These are phyloP conservation scores for Delphinella strobiligena DNA, from an alignment of 2,329 filamentous ascomycete genomes.

Conservation along the genomic window DNA sequence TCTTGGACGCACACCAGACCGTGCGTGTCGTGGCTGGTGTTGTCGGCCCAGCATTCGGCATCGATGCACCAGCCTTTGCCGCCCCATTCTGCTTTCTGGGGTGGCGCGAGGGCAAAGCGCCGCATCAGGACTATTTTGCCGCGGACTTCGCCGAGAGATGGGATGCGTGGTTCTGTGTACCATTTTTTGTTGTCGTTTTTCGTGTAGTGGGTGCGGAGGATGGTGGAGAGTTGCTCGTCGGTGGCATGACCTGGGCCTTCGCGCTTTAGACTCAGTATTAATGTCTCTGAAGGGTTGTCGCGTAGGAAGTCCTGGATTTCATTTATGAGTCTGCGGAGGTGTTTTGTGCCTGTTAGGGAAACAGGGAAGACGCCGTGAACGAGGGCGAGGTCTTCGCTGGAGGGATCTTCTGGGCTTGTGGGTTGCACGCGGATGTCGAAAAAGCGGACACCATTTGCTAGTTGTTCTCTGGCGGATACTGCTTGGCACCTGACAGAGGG, in stretches of 20 bases:
- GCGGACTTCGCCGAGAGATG: slow-evolving; percentile 64
- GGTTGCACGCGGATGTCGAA: slow-evolving; percentile 79
- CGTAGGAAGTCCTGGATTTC: slow-evolving; percentile 61
- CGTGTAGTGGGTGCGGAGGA: slow-evolving; percentile 63
- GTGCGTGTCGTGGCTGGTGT: slow-evolving; percentile 63
- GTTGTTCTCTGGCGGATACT: slow-evolving; percentile 62
- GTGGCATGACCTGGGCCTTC: slow-evolving; percentile 74
- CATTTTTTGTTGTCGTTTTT: slow-evolving; percentile 47
- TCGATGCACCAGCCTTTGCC: slow-evolving; percentile 47
- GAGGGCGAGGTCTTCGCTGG: slow-evolving; percentile 58
- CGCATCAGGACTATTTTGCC: slow-evolving; percentile 77
- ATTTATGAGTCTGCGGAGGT: slow-evolving; percentile 60
- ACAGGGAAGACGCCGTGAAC: slow-evolving; percentile 89
- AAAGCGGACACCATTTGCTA: slow-evolving; percentile 85
- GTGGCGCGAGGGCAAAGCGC: slow-evolving; percentile 50
- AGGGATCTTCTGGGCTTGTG: slow-evolving; percentile 40
- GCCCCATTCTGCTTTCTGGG: slow-evolving; percentile 22
- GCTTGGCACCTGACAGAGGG: slow-evolving; percentile 91
- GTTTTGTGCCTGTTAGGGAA: slow-evolving; percentile 67
- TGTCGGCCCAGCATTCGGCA: slow-evolving; percentile 68
- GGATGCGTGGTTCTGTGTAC: slow-evolving; percentile 69
- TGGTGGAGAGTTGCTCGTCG: slow-evolving; percentile 64
- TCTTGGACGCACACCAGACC: slow-evolving; percentile 80
- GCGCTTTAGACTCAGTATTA: slow-evolving; percentile 81
- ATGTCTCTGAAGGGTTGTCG: slow-evolving; percentile 63